Base-by-base conservation (phyloP, 2,329 filamentous ascomycete genomes). In the Helminthosporium solani region DNA sequence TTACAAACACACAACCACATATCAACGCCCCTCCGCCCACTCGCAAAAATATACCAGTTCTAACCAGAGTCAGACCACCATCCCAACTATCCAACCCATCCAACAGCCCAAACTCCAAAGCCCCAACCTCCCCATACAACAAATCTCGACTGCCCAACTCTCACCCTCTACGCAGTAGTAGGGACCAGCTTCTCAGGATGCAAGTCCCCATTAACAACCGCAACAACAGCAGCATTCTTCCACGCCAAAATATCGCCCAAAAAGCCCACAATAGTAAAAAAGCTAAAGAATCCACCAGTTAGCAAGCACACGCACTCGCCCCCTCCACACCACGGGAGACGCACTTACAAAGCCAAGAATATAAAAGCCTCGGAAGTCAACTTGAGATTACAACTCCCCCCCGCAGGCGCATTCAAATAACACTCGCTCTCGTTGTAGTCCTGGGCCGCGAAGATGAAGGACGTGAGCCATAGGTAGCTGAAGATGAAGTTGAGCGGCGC, bases 401-500 rank as follows among this genome's bases (percentile, higher is more conserved):
- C 60, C 1, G 62, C 59, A 1, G 74, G 73, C 2, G 66, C 49
- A 38, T 64, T 57, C 21, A 51, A 33, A 42, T 27, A 49, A 57
- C 73, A 75, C 27, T 56, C 33, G 14, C 54, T 33, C 40, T 52
- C 45, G 49, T 61, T 66, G 52, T 75, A 77, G 65, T 75, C 73
- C 59, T 75, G 68, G 3, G 73, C 69, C 1, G 73, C 56, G 61
- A 77, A 76, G 55, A 77, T 73, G 57, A 76, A 76, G 15, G 72
- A 64, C 1, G 74, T 76, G 57, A 77, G 67, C 73, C 74, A 77
- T 68, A 76, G 68, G 47, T 76, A 75, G 6, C 71, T 74, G 62
- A 76, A 75, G 49, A 75, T 50, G 8, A 75, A 57, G 53, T 76
- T 73, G 39, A 75, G 49, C 18, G 73, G 63, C 2, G 72, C 66